Conservation (phyloP, 257 asterid genomes). For the Thymus mandschuricus region DNA sequence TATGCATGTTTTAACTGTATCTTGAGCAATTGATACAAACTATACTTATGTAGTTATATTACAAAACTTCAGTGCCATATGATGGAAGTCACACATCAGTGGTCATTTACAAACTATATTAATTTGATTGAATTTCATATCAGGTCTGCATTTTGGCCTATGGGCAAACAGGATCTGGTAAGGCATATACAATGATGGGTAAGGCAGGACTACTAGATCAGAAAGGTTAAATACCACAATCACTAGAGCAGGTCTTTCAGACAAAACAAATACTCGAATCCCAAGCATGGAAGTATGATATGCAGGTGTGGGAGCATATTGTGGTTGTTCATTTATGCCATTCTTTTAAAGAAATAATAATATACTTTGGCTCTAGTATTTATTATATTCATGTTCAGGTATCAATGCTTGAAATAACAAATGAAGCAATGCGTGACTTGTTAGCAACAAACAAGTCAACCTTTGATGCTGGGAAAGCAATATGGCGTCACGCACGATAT, state of each 20-base stretch:
- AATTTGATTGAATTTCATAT: constrained; percentile 23
- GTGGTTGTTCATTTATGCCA: constrained; percentile 1
- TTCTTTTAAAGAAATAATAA: not conserved
- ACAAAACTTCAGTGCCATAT: too few species aligned
- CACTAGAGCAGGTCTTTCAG: constrained; percentile 93
- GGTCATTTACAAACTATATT: constrained; percentile 3
- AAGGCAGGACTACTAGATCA: constrained; percentile 64
- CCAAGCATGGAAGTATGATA: constrained; percentile 98
- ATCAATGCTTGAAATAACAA: constrained; percentile 97
- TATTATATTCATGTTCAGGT: constrained; percentile 47
- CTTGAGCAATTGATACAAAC: too few species aligned
- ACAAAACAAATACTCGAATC: constrained; percentile 76
- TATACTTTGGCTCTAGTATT: constrained; percentile 2
- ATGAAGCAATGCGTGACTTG: constrained; percentile 87
- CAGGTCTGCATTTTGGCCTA: constrained; percentile 98
- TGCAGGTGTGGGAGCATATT: constrained; percentile 66
- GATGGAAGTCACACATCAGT: not conserved
- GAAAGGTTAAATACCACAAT: constrained; percentile 89
- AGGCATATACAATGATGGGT: constrained; percentile 98
- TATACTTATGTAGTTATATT: too few species aligned
- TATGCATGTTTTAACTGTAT: too few species aligned
- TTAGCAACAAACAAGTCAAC: constrained; percentile 60
- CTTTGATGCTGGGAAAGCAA: constrained; percentile 72
- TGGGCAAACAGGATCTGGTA: constrained; percentile 98
- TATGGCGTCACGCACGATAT: constrained; percentile 81